These are phyloP conservation scores for Prosopis cineraria DNA, from an alignment of 306 rosid species.

Conservation along the genomic window DNA sequence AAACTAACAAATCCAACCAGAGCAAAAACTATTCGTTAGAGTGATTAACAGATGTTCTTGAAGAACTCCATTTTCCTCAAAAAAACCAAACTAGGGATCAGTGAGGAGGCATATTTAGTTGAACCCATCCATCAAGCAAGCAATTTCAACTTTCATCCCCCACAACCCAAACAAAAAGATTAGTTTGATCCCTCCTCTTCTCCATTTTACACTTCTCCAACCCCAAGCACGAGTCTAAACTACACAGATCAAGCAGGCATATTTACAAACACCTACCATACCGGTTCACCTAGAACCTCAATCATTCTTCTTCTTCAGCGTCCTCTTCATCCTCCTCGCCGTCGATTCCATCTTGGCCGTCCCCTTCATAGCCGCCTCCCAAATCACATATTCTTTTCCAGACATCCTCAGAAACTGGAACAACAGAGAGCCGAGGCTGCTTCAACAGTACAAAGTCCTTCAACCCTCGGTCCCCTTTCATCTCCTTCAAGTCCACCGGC, in stretches of 20 bases:
- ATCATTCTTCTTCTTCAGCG: background rate
- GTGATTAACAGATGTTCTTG: background rate
- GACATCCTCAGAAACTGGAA: constrained; percentile 52
- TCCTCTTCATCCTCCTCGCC: background rate
- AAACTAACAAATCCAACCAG: background rate
- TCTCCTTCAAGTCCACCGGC: constrained; percentile 71
- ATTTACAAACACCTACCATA: constrained; percentile 30
- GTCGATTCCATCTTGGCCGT: constrained; percentile 34
- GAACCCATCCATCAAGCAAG: background rate
- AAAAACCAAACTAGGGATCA: background rate
- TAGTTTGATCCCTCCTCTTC: background rate
- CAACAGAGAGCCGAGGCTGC: constrained; percentile 81
- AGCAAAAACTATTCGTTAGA: background rate
- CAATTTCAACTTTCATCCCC: background rate
- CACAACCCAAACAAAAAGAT: background rate
- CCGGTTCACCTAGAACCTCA: background rate
- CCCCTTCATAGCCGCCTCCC: constrained; percentile 82
- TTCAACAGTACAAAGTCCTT: constrained; percentile 60
- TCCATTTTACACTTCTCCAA: background rate
- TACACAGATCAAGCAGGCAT: constrained; percentile 5
- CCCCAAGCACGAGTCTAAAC: background rate
- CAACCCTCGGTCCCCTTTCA: constrained; percentile 56
- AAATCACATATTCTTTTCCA: constrained; percentile 65
- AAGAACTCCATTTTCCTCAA: background rate
- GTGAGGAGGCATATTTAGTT: background rate